phyloP scores from a whole-genome alignment of 345 rosid species.

The Anastatica hierochuntica region DNA sequence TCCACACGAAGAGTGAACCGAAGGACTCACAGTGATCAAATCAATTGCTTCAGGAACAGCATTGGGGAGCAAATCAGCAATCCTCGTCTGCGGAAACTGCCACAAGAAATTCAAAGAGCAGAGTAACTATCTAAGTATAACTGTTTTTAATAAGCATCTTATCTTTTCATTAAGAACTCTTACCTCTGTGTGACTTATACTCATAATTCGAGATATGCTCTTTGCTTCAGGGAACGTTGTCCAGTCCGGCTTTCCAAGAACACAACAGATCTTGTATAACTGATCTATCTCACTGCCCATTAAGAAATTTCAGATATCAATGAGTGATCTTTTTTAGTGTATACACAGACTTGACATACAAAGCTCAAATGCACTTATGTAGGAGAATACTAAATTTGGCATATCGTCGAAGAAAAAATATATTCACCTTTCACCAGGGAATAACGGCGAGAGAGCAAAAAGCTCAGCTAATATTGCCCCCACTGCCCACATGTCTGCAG shows the following conservation, averaged over 20 bases:
- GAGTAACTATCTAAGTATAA: not conserved
- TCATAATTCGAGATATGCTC: slow-evolving; percentile 49
- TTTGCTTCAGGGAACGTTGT: slow-evolving; percentile 63
- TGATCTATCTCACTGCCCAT: slow-evolving; percentile 96
- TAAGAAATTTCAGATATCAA: too few species aligned
- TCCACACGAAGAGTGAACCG: not conserved
- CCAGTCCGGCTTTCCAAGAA: slow-evolving; percentile 78
- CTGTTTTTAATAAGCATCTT: not conserved
- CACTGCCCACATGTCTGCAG: slow-evolving; percentile 99
- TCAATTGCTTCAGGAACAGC: slow-evolving; percentile 80
- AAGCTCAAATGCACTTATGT: too few species aligned
- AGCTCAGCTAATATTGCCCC: slow-evolving; percentile 93
- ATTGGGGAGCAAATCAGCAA: slow-evolving; percentile 59
- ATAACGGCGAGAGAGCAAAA: slow-evolving; percentile 72
- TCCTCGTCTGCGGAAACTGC: slow-evolving; percentile 55
- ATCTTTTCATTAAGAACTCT: not conserved
- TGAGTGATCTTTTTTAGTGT: too few species aligned
- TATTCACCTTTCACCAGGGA: slow-evolving; percentile 88
- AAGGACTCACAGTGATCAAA: slow-evolving; percentile 54
- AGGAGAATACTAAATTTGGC: too few species aligned
- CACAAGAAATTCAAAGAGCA: slow-evolving; percentile 1
- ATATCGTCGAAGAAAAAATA: not conserved
- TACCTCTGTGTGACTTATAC: slow-evolving; percentile 57
- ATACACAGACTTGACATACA: too few species aligned
- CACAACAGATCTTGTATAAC: slow-evolving; percentile 71